Base-by-base conservation (phyloP, 2,329 filamentous ascomycete species). In the Apiospora kogelbergensis region DNA sequence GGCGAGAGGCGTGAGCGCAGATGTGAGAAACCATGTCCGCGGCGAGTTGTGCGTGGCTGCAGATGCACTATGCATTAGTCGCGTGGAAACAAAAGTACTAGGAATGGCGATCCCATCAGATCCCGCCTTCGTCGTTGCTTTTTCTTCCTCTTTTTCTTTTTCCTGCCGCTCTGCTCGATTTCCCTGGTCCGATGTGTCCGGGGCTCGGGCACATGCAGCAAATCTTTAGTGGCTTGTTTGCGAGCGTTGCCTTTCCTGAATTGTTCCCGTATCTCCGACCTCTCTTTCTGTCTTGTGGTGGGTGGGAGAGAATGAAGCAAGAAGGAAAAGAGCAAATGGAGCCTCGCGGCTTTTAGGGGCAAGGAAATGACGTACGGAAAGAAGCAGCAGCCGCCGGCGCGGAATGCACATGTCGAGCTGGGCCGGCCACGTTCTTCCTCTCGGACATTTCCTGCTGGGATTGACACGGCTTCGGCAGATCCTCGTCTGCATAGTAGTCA, bases 11-110 rank as follows among this genome's bases (percentile, higher is more conserved):
- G 94, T 95, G 70, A 95, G 88, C 42, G 93, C 93, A 70, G 93
- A 91, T 13, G 95, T 97, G 73, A 99, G 84, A 77, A 99, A 90
- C 96, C 96, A 98, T 76, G 95, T 93, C 76, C 95, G 91, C 66
- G 95, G 94, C 41, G 88, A 90, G 77, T 90, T 91, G 79, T 90
- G 88, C 26, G 88, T 90, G 71, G 89, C 87, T 89, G 81, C 74
- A 67, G 89, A 87, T 89, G 81, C 66, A 63, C 74, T 75, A 72
- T 76, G 78, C 78, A 80, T 80, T 76, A 81, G 78, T 78, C 71
- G 69, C 68, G 44, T 65, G 63, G 37, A 33, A 37, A 37, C 26
- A 37, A 37, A 37, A 22, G 53, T 60, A 60, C 11, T 60, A 20
- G 30, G 26, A 60, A 60, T 60, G 26, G 53, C 33, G 53, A 60